These are phyloP conservation scores for Cadophora sp. DNA, from an alignment of 2,329 filamentous ascomycete species.

Conservation along the genomic window DNA sequence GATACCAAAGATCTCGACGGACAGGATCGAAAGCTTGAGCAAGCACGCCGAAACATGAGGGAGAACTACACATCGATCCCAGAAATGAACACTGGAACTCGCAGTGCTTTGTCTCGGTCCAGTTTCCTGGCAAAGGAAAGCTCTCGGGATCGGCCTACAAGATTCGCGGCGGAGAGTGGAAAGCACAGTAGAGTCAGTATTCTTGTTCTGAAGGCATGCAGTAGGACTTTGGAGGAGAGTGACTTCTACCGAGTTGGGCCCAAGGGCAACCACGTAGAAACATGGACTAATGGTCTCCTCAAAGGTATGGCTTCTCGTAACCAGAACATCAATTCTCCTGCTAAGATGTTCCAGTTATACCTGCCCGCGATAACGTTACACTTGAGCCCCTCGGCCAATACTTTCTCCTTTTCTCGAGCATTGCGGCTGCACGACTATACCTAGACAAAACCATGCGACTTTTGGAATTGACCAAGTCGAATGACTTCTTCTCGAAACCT, in stretches of 20 bases:
- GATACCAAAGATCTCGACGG: constrained; percentile 1
- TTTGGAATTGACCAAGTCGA: constrained; percentile 44
- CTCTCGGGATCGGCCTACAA: background rate
- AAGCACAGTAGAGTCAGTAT: constrained; percentile 26
- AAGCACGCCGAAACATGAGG: constrained; percentile 1
- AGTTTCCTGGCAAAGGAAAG: background rate
- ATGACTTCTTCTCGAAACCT: constrained; percentile 47
- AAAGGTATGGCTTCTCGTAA: constrained; percentile 52
- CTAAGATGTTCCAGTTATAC: constrained; percentile 51
- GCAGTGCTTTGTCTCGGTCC: background rate
- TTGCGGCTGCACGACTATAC: constrained; percentile 66
- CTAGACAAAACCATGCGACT: constrained; percentile 59
- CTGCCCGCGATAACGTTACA: constrained; percentile 67
- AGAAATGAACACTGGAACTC: background rate
- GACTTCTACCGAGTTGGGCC: constrained; percentile 75
- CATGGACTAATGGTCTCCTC: constrained; percentile 69
- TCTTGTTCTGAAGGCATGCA: constrained; percentile 65
- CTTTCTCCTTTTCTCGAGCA: constrained; percentile 70
- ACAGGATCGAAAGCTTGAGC: constrained; percentile 1
- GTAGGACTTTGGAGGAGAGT: constrained; percentile 64
- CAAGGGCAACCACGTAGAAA: constrained; percentile 67
- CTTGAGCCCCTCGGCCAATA: constrained; percentile 70
- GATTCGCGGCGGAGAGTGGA: background rate
- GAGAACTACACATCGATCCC: constrained; percentile 19
- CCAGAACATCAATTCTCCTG: background rate